Evolutionary conservation across 2,329 filamentous ascomycete species (phyloP).

Genomic region (Talaromyces piceae): DNA sequence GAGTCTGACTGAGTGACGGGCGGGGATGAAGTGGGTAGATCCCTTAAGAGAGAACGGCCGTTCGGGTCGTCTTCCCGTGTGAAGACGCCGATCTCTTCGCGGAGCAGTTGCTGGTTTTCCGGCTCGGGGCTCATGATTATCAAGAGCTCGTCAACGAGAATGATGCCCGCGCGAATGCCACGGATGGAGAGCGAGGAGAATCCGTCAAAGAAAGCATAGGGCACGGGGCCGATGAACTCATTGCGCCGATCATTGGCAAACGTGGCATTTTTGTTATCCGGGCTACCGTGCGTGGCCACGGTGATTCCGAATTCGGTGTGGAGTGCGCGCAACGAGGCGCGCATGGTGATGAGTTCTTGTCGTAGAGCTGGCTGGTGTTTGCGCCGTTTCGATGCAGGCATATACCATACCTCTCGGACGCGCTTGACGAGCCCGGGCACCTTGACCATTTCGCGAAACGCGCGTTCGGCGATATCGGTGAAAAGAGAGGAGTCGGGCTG

Average conservation of each 20-base stretch:
- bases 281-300: conserved; percentile 12
- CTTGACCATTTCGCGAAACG: conserved; percentile 19
- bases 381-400: conserved; percentile 6
- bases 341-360: conserved; percentile 15
- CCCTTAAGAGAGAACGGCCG: neutral
- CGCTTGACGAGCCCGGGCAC: conserved; percentile 21
- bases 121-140: conserved; percentile 5
- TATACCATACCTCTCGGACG: conserved; percentile 12
- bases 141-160: conserved; percentile 11
- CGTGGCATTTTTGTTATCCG: neutral
- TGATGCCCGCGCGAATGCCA: conserved; percentile 12
- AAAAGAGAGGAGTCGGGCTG: conserved; percentile 22
- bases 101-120: neutral
- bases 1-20: neutral
- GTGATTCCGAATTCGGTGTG: conserved; percentile 20
- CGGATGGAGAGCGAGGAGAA: conserved; percentile 11
- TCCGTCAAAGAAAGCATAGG: conserved; percentile 8
- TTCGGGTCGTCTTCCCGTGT: neutral
- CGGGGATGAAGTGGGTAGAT: neutral
- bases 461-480: conserved; percentile 23
- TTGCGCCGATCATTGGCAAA: neutral
- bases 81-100: conserved; percentile 2
- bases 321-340: conserved; percentile 18
- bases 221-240: conserved; percentile 10
- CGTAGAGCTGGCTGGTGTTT: conserved; percentile 13